These are phyloP conservation scores for Aspergillus glaucus DNA, from an alignment of 2,329 filamentous ascomycete species.

Conservation along the genomic window DNA sequence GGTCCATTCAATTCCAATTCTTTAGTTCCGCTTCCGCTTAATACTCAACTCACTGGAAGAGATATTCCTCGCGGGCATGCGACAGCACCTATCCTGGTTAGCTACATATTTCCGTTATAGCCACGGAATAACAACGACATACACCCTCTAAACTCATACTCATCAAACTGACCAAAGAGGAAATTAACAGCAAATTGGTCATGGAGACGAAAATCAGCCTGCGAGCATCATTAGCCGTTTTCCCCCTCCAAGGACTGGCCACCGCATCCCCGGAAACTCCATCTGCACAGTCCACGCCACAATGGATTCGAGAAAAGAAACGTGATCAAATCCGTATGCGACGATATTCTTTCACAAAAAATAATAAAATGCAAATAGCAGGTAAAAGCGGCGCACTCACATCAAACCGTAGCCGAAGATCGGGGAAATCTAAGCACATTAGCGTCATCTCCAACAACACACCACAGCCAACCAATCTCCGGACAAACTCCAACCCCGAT, in stretches of 20 bases:
- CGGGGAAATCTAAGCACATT: constrained; percentile 32
- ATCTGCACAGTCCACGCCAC: neutral
- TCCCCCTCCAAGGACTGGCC: neutral
- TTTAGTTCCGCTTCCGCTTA: neutral
- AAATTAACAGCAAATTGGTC: constrained; percentile 56
- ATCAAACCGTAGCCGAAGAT: constrained; percentile 36
- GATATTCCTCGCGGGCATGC: constrained; percentile 56
- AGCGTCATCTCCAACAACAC: constrained; percentile 32
- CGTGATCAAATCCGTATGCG: constrained; percentile 32
- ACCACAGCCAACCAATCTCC: constrained; percentile 34
- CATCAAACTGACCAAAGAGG: constrained; percentile 53
- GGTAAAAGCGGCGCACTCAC: constrained; percentile 10
- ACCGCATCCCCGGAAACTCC: neutral
- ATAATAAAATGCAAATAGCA: neutral
- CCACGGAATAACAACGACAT: constrained; percentile 10
- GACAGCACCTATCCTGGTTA: constrained; percentile 44
- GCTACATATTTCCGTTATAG: neutral
- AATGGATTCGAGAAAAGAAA: constrained; percentile 14
- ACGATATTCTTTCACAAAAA: constrained; percentile 3
- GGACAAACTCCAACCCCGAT: constrained; percentile 19
- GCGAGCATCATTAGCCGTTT: constrained; percentile 9
- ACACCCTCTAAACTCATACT: constrained; percentile 53
- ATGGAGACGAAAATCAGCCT: constrained; percentile 55
- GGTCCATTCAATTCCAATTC: neutral
- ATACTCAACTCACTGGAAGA: constrained; percentile 50